These are phyloP conservation scores for Hortiboletus flavorubellus DNA, from an alignment of 768 basidiomycete genomes.

Conservation along the genomic window DNA sequence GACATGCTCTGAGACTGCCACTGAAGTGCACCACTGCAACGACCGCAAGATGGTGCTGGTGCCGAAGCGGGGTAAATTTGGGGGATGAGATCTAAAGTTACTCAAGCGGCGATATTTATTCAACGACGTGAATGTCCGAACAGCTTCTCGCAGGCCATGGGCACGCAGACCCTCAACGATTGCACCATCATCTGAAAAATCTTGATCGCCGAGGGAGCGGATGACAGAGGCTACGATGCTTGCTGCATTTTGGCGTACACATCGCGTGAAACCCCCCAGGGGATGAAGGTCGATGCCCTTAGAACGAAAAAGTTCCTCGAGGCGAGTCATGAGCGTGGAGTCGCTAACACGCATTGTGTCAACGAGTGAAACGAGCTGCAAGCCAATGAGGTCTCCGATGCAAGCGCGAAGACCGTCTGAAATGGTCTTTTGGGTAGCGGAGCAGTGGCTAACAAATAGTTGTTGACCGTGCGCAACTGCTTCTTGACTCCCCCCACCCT, in stretches of 20 bases:
- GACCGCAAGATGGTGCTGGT: conserved; percentile 50
- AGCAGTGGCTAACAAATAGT: conserved; percentile 62
- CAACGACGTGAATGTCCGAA: conserved; percentile 46
- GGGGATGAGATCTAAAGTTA: conserved; percentile 52
- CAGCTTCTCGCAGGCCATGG: conserved; percentile 34
- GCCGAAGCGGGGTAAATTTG: conserved; percentile 62
- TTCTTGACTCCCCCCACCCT: conserved; percentile 31
- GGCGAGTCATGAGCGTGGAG: conserved; percentile 21
- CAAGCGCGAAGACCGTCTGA: conserved; percentile 56
- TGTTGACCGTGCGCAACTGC: conserved; percentile 36
- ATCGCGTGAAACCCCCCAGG: conserved; percentile 33
- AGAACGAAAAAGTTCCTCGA: conserved; percentile 36
- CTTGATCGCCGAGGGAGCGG: conserved; percentile 64
- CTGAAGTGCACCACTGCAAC: conserved; percentile 55
- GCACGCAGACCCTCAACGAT: conserved; percentile 46
- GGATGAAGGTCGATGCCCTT: conserved; percentile 32
- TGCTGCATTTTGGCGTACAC: conserved; percentile 47
- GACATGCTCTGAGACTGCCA: conserved; percentile 40
- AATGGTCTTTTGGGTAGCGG: conserved; percentile 46
- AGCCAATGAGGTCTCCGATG: conserved; percentile 68
- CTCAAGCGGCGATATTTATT: conserved; percentile 48
- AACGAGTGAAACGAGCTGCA: conserved; percentile 50
- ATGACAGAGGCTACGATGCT: conserved; percentile 57
- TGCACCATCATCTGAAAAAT: conserved; percentile 48
- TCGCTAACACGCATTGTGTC: conserved; percentile 26